Evolutionary conservation across 139 green algal species (phyloP).

Genomic region (Coccomyxa sp.): DNA sequence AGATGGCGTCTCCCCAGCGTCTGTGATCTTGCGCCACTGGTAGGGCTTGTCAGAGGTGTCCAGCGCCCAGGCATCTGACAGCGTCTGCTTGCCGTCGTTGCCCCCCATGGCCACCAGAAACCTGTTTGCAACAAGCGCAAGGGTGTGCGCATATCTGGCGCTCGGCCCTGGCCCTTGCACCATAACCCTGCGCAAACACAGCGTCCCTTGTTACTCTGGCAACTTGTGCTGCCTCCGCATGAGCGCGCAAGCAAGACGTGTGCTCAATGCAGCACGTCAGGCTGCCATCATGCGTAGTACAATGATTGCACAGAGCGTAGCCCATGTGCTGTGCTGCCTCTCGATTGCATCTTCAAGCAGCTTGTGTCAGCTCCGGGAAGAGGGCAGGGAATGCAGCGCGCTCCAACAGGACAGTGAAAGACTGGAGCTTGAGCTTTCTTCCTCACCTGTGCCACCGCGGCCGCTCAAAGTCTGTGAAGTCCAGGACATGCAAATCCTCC

Average conservation of each 20-base stretch:
- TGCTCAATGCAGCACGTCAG: no score
- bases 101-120: conserved; percentile 96
- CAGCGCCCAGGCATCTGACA: conserved; percentile 91
- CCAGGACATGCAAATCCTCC: conserved; percentile 97
- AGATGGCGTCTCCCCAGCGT: conserved; percentile 75
- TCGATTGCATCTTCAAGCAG: no score
- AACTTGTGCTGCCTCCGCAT: no score
- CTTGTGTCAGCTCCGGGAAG: no score
- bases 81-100: conserved; percentile 92
- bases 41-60: conserved; percentile 99
- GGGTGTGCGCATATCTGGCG: conserved; percentile 93
- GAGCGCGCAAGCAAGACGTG: no score
- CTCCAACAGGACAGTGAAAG: no score
- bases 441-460: conserved; percentile 94
- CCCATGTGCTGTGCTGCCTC: no score
- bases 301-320: no score
- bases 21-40: conserved; percentile 88
- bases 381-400: no score
- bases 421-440: no score
- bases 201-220: no score
- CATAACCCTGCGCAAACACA: conserved; percentile 70
- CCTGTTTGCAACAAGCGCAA: conserved; percentile 93
- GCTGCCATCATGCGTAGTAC: no score
- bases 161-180: conserved; percentile 90
- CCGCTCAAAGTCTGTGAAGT: conserved; percentile 88